Conservation (phyloP, 1,139 yeast species). For the Geotrichum klebahnii region DNA sequence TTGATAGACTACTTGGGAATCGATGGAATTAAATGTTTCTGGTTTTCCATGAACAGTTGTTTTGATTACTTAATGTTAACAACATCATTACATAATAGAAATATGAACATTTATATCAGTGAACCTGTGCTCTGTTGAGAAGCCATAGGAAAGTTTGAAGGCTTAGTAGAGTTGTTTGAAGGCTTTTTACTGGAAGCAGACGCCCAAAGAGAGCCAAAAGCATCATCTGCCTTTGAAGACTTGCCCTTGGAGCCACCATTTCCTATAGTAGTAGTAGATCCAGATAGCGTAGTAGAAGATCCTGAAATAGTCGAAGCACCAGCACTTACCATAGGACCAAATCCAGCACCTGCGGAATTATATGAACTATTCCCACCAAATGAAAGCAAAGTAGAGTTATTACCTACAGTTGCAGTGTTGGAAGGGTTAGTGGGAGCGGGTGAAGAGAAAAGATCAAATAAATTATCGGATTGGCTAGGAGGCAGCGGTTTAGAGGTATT, state of each 20-base stretch:
- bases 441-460: constrained; percentile 29
- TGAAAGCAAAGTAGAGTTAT: constrained; percentile 25
- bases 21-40: neutral
- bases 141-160: neutral
- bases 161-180: constrained; percentile 10
- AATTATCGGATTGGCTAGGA: constrained; percentile 22
- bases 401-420: constrained; percentile 17
- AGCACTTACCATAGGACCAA: constrained; percentile 26
- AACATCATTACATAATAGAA: neutral
- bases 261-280: constrained; percentile 39
- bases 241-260: constrained; percentile 41
- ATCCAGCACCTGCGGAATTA: constrained; percentile 24
- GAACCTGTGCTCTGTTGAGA: neutral
- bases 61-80: neutral
- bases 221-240: constrained; percentile 51
- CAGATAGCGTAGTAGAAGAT: constrained; percentile 24
- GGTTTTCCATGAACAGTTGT: neutral
- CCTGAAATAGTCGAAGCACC: constrained; percentile 23
- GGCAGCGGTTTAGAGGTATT: constrained; percentile 29
- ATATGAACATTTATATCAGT: constrained; percentile 2
- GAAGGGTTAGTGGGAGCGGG: constrained; percentile 23
- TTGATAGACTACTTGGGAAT: neutral
- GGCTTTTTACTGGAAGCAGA: constrained; percentile 44
- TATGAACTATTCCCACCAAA: constrained; percentile 28
- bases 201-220: constrained; percentile 76